Base-by-base conservation (phyloP, 2,329 filamentous ascomycete genomes). In the Colletotrichum tamarilloi region DNA sequence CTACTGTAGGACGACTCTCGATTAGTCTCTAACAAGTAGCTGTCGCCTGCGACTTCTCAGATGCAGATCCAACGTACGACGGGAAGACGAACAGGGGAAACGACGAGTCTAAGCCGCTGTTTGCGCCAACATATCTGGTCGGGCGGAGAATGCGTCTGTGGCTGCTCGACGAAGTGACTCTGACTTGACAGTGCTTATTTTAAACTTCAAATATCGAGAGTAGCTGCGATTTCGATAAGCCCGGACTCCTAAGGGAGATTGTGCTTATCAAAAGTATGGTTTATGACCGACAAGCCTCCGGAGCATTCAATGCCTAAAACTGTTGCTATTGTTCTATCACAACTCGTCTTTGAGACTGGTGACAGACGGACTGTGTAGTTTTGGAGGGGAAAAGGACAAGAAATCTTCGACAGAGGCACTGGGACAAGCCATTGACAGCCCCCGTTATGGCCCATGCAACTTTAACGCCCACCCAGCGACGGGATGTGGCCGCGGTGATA, bases 401-500 rank as follows among this genome's bases (percentile, higher is more conserved):
- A 42, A 16, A 49, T 9, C 19, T 32, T 32, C 30, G 30, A 32
- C 35, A 35, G 16, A 38, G 52, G 28, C 32, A 26, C 67, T 16
- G 42, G 70, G 42, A 30, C 12, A 62, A 42, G 22, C 49, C 28
- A 32, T 49, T 35, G 30, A 26, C 9, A 42, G 59, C 28, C n/a
- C 56, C 56, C 30, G 28, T 66, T 56, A 49, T 56, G 26, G 53
- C 60, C 63, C 35, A 62, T 71, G 67, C 60, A 70, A 73, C 71
- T 49, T 73, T 70, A 71, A 70, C 26, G 56, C 26, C 60, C 32
- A 67, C 42, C 16, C 42, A 65, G 66, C 38, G 66, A 28, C 66
- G 66, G 66, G 30, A 46, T 22, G 49, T 70, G 28, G 60, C 67
- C 56, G 60, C 67, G 60, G 67, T 71, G 22, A 42, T 35, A 59